Conservation (phyloP, 2,329 filamentous ascomycete genomes). For the Lasiodiplodia hormozganensis region DNA sequence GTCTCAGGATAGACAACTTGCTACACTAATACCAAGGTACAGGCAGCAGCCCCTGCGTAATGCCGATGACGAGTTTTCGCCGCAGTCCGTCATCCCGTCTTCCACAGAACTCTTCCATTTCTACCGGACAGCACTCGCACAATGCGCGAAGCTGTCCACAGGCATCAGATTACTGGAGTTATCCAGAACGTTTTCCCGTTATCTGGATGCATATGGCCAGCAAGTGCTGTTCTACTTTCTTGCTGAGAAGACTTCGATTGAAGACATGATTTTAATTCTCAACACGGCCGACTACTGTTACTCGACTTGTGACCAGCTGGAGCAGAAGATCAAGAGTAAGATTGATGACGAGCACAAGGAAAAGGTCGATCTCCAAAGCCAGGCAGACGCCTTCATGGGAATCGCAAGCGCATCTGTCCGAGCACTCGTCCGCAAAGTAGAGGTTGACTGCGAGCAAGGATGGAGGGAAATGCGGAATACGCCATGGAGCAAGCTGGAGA, state of each 20-base stretch:
- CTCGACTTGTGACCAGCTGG: conserved; percentile 87
- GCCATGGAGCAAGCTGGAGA: conserved; percentile 92
- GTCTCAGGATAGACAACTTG: conserved; percentile 88
- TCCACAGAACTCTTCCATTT: conserved; percentile 98
- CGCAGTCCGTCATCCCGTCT: conserved; percentile 87
- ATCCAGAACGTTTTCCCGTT: conserved; percentile 84
- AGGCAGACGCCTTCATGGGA: conserved; percentile 93
- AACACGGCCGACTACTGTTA: conserved; percentile 99
- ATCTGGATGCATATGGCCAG: conserved; percentile 94
- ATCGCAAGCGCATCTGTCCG: conserved; percentile 89
- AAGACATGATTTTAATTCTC: conserved; percentile 84
- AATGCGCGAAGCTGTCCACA: conserved; percentile 95
- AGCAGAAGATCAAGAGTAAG: conserved; percentile 90
- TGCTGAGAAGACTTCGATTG: conserved; percentile 67
- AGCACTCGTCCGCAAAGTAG: conserved; percentile 82
- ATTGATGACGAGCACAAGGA: conserved; percentile 80
- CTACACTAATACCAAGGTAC: conserved; percentile 85
- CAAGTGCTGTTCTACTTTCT: conserved; percentile 82
- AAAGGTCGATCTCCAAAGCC: conserved; percentile 84
- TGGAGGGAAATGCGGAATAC: conserved; percentile 99
- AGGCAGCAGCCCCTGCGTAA: conserved; percentile 80
- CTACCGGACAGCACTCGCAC: conserved; percentile 89
- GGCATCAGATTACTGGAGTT: conserved; percentile 86
- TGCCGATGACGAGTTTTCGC: conserved; percentile 88
- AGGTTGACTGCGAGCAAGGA: conserved; percentile 79